phyloP scores from a whole-genome alignment of 495 filamentous ascomycete genomes.

The Penicillium daleae region DNA sequence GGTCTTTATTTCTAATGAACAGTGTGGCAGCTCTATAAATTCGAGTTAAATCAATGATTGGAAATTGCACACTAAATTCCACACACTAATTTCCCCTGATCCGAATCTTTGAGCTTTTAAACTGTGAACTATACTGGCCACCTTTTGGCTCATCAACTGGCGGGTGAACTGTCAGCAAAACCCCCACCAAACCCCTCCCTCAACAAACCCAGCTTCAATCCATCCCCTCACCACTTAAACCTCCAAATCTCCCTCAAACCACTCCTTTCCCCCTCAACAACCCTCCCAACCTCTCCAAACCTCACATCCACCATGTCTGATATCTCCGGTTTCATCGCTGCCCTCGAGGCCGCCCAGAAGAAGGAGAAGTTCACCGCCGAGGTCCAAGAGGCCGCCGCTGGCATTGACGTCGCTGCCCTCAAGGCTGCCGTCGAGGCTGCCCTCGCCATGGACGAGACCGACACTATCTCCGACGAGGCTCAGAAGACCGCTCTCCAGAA shows the following conservation, averaged over 20 bases:
- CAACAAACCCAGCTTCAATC: constrained; percentile 16
- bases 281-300: background rate
- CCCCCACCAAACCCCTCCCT: constrained; percentile 26
- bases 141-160: constrained; percentile 21
- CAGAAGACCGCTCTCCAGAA: constrained; percentile 23
- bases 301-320: constrained; percentile 37
- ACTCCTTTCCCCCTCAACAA: background rate
- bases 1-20: background rate
- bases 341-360: constrained; percentile 38
- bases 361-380: constrained; percentile 38
- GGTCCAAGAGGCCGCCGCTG: constrained; percentile 35
- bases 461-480: constrained; percentile 23
- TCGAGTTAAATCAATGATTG: background rate
- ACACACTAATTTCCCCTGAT: background rate
- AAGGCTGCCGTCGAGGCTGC: constrained; percentile 30
- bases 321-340: constrained; percentile 35
- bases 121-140: background rate
- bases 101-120: background rate
- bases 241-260: constrained; percentile 14
- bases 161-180: constrained; percentile 27
- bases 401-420: constrained; percentile 35
- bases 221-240: constrained; percentile 5
- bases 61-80: background rate
- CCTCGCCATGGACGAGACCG: constrained; percentile 24
- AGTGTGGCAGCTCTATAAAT: background rate